Percentiles rank a stretch among this genome's conserved stretches.
These are phyloP conservation scores for Coniferiporia weirii DNA, from an alignment of 1,284 basidiomycete genomes.

Conservation along the genomic window DNA sequence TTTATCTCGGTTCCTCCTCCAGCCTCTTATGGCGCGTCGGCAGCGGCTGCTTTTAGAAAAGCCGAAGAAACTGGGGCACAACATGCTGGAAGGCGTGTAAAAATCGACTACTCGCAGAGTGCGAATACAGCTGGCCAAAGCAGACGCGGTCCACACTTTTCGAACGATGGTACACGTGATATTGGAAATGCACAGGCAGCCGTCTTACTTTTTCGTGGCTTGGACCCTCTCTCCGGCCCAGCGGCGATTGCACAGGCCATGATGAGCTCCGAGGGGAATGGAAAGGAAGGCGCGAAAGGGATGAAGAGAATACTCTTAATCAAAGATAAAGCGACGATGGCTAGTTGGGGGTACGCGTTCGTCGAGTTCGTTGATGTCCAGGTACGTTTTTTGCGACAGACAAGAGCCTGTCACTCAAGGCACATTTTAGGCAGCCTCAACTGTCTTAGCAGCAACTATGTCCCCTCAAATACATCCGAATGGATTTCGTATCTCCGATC, in stretches of 20 bases:
- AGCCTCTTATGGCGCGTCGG: slow-evolving; percentile 72
- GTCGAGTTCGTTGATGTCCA: slow-evolving; percentile 82
- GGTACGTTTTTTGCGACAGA: slow-evolving; percentile 39
- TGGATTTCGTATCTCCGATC: slow-evolving; percentile 82
- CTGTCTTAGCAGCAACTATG: slow-evolving; percentile 75
- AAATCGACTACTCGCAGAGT: slow-evolving; percentile 87
- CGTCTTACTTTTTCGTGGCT: slow-evolving; percentile 80
- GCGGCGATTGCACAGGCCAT: slow-evolving; percentile 80
- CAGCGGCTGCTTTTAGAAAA: slow-evolving; percentile 61
- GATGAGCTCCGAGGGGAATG: slow-evolving; percentile 59
- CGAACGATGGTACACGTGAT: slow-evolving; percentile 90
- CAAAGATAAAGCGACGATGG: slow-evolving; percentile 78
- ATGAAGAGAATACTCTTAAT: slow-evolving; percentile 84
- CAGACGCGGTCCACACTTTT: slow-evolving; percentile 50
- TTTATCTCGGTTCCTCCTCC: slow-evolving; percentile 82
- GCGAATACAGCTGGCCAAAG: slow-evolving; percentile 64
- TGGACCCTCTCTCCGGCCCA: slow-evolving; percentile 82
- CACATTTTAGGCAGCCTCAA: slow-evolving; percentile 56
- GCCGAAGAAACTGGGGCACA: slow-evolving; percentile 60
- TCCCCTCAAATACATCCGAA: slow-evolving; percentile 78
- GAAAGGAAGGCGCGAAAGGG: slow-evolving; percentile 71
- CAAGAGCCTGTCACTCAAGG: slow-evolving; percentile 14
- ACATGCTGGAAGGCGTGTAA: slow-evolving; percentile 72
- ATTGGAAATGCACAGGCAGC: slow-evolving; percentile 80
- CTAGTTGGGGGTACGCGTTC: slow-evolving; percentile 89